Percentiles rank a stretch among this genome's conserved stretches.
Evolutionary conservation across 345 rosid genomes (phyloP).

Genomic region (Kandelia obovata): DNA sequence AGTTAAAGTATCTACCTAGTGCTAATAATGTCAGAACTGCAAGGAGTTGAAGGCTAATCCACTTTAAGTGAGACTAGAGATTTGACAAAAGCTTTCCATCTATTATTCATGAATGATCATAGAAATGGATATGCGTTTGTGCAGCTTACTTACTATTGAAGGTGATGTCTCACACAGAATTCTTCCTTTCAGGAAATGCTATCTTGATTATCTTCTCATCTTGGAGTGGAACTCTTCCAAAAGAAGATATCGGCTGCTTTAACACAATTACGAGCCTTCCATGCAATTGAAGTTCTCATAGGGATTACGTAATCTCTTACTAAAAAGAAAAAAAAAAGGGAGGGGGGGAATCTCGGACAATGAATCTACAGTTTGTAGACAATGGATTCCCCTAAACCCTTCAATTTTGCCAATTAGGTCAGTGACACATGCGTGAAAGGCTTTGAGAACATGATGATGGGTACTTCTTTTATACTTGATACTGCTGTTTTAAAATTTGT

Average conservation of each 20-base stretch:
- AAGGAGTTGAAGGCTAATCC: not conserved
- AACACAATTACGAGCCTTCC: slow-evolving; percentile 30
- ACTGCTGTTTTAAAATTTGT: too few relatives aligned
- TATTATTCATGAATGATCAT: not conserved
- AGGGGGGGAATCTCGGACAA: too few relatives aligned
- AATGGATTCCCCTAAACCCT: too few relatives aligned
- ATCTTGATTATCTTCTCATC: slow-evolving; percentile 64
- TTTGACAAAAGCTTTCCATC: not conserved
- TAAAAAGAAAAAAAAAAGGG: too few relatives aligned
- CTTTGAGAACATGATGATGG: too few relatives aligned
- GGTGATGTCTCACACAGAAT: slow-evolving; percentile 1
- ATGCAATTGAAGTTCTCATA: slow-evolving; percentile 3
- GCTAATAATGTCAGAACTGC: not conserved
- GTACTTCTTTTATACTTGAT: too few relatives aligned
- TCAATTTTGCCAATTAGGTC: too few relatives aligned
- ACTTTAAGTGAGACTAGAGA: not conserved
- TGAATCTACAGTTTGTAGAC: too few relatives aligned
- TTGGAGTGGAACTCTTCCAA: slow-evolving; percentile 59
- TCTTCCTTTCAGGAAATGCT: slow-evolving; percentile 45
- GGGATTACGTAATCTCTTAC: not conserved
- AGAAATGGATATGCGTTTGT: slow-evolving; percentile 7
- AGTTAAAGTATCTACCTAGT: slow-evolving; percentile 15
- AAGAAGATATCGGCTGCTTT: slow-evolving; percentile 72
- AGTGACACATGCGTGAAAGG: too few relatives aligned
- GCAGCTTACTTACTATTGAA: not conserved